Conservation (phyloP, 768 basidiomycete species). For the Termitomyces sp. region DNA sequence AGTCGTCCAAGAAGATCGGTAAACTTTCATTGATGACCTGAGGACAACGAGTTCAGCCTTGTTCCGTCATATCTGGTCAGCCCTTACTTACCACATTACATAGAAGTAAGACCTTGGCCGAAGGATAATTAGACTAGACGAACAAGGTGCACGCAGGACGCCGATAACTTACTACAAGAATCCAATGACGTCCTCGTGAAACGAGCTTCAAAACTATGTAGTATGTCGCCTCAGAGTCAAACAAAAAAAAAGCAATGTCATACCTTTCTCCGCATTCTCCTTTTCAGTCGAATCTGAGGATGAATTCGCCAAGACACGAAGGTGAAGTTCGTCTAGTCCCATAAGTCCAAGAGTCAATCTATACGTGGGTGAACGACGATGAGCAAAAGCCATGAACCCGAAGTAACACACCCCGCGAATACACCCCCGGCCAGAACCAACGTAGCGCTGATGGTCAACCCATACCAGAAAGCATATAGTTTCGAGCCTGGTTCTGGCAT, state of each 20-base stretch:
- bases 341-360: slow-evolving; percentile 89
- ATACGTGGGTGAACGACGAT: not conserved
- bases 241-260: not conserved
- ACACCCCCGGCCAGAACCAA: slow-evolving; percentile 86
- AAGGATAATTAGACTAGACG: not conserved
- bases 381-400: not conserved
- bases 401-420: slow-evolving; percentile 73
- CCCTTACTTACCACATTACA: slow-evolving; percentile 69
- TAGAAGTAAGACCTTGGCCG: slow-evolving; percentile 67
- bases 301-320: slow-evolving; percentile 77
- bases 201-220: slow-evolving; percentile 49
- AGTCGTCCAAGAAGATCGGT: slow-evolving; percentile 76
- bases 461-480: slow-evolving; percentile 61
- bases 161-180: slow-evolving; percentile 65
- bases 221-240: not conserved
- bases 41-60: not conserved
- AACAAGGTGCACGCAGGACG: not conserved
- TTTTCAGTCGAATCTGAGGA: slow-evolving; percentile 68
- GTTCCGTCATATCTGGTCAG: not conserved
- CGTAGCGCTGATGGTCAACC: slow-evolving; percentile 55
- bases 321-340: slow-evolving; percentile 91
- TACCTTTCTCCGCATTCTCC: slow-evolving; percentile 66
- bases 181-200: slow-evolving; percentile 81
- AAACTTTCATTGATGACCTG: slow-evolving; percentile 81
- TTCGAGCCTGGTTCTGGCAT: slow-evolving; percentile 34